A percentile compares a stretch with the other conserved stretches of the same genome.
These are phyloP conservation scores for Cordyceps cicadae DNA, from an alignment of 2,329 filamentous ascomycete species.

Conservation along the genomic window DNA sequence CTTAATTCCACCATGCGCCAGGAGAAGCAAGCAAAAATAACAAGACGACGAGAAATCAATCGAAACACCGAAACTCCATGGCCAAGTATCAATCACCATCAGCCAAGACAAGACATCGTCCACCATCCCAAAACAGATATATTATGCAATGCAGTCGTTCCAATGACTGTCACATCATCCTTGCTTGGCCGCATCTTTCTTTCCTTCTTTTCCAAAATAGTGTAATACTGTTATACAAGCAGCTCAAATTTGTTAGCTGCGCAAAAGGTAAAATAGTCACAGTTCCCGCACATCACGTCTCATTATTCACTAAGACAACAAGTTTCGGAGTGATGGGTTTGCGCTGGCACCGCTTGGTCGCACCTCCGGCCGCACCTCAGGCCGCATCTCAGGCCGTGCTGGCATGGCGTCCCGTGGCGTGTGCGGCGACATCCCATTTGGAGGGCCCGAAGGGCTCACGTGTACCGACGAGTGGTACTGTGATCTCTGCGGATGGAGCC, in stretches of 20 bases:
- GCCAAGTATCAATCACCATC: not conserved
- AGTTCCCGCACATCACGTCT: not conserved
- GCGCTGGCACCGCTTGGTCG: constrained; percentile 62
- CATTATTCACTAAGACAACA: constrained; percentile 47
- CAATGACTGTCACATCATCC: not conserved
- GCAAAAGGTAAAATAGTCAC: not conserved
- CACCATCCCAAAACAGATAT: not conserved
- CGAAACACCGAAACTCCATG: not conserved
- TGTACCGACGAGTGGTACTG: constrained; percentile 33
- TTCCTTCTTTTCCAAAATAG: not conserved
- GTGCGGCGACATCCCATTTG: constrained; percentile 26
- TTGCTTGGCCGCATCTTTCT: not conserved
- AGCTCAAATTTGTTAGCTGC: not conserved
- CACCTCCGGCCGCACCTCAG: constrained; percentile 24
- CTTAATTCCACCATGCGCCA: not conserved
- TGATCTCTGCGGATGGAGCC: constrained; percentile 32
- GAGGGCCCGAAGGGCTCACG: constrained; percentile 33
- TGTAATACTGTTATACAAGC: not conserved
- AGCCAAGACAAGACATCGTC: no score
- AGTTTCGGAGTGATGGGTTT: constrained; percentile 65
- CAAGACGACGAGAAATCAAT: not conserved
- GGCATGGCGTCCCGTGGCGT: constrained; percentile 24
- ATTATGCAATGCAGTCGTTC: not conserved
- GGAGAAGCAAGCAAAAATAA: not conserved
- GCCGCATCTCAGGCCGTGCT: constrained; percentile 26